Base-by-base conservation (phyloP, 306 rosid species). In the Luffa acutangula region DNA sequence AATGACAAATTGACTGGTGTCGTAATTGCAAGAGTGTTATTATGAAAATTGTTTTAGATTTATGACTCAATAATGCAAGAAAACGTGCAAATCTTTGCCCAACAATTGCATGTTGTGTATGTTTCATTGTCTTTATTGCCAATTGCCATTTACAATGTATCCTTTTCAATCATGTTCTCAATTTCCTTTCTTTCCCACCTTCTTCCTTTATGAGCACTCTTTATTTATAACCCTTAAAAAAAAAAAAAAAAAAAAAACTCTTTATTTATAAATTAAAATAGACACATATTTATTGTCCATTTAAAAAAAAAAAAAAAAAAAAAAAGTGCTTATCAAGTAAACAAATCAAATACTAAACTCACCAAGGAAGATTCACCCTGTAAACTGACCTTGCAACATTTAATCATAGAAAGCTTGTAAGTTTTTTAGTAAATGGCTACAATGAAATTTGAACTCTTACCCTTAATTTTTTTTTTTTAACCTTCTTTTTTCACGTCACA, bases 11-110 rank as follows among this genome's bases (percentile, higher is more conserved):
- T 4, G 65, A n/a, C 51, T 4, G 12, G 36, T 18, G 46, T 75
- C 18, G 20, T 75, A 7, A 34, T 54, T 75, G 58, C 77, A 21
- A 43, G 48, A 17, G 46, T 11, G 21, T 25, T 11, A 31, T 46
- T 45, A 46, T 62, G 2, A 64, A 64, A 62, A 3, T 7, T 64
- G 4, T 9, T 43, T 70, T 37, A 15, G 18, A 20, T 72, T 34
- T 54, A 36, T 41, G 70, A 77, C 18, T 75, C 51, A 57, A 54
- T 77, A 54, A 57, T 77, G 79, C 39, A 36, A 34, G 36, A 20
- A 76, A 53, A 77, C 67, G 66, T 77, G 80, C 80, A 59, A 37
- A 56, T 77, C 53, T 59, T 77, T 54, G 33, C 41, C 64, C 36
- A 52, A n/a, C 52, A 53, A 76, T 41, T 76, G 63, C 79, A 76